A percentile compares a stretch with the other conserved stretches of the same genome.
phyloP scores from a whole-genome alignment of 208 protist species.

The Cochliopodium minus region DNA sequence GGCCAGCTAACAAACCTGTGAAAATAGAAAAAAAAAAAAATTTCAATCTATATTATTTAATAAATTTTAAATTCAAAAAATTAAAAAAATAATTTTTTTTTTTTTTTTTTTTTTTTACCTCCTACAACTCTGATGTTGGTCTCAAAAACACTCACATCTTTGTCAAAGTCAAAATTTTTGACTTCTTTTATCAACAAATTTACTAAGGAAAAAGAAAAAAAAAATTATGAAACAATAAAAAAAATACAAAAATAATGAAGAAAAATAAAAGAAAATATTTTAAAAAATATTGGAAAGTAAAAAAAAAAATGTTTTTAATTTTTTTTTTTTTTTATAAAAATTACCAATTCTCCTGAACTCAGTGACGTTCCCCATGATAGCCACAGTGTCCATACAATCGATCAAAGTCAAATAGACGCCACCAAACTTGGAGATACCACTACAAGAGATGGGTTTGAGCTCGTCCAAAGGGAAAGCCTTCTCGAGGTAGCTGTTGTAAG shows the following conservation, averaged over 20 bases:
- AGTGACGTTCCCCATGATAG: constrained; percentile 23
- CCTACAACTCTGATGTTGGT: constrained; percentile 58
- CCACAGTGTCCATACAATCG: constrained; percentile 48
- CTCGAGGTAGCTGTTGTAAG: constrained; percentile 51
- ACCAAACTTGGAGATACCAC: constrained; percentile 27
- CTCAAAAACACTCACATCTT: constrained; percentile 59
- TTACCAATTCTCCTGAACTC: constrained; percentile 32
- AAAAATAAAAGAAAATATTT: no score
- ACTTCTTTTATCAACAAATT: no score
- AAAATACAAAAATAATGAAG: no score
- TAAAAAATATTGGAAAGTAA: constrained; percentile 12
- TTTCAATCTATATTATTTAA: no score
- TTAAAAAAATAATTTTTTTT: no score
- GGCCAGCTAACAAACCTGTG: no score
- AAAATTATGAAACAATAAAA: no score
- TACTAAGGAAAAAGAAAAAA: background rate
- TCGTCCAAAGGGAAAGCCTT: constrained; percentile 68
- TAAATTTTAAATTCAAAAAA: no score
- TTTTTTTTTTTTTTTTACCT: no score
- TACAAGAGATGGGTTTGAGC: constrained; percentile 42
- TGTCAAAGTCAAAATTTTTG: no score
- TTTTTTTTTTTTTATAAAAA: constrained; percentile 5
- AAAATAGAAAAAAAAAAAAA: no score
- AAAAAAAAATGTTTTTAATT: constrained; percentile 23
- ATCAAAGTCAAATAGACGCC: constrained; percentile 48